These are phyloP conservation scores for Fusarium sp. DNA, from an alignment of 2,329 filamentous ascomycete genomes.

Conservation along the genomic window DNA sequence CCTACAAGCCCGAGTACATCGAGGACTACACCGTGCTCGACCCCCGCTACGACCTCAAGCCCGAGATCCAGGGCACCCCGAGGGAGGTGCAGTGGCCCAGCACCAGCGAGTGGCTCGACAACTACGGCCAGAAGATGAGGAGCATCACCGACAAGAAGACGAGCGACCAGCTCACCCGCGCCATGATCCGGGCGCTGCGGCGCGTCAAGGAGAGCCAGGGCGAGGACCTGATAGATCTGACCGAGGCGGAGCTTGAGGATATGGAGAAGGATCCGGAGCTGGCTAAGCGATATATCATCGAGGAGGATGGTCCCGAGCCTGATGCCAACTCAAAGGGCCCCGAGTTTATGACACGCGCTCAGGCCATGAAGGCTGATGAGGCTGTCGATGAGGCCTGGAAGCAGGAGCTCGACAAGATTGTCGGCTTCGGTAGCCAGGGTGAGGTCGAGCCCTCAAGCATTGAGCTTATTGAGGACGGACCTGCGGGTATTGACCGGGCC, in stretches of 20 bases:
- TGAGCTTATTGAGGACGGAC: constrained; percentile 52
- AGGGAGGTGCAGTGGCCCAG: constrained; percentile 69
- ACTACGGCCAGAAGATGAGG: constrained; percentile 64
- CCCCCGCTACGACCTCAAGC: constrained; percentile 80
- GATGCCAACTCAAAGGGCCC: constrained; percentile 41
- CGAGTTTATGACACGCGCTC: constrained; percentile 48
- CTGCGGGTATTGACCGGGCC: constrained; percentile 48
- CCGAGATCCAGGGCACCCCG: constrained; percentile 60
- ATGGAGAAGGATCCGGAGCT: constrained; percentile 55
- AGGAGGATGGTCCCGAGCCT: constrained; percentile 44
- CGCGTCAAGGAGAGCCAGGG: constrained; percentile 56
- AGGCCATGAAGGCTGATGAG: constrained; percentile 53
- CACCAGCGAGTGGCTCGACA: constrained; percentile 68
- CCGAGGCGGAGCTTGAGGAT: constrained; percentile 59
- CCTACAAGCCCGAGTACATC: constrained; percentile 78
- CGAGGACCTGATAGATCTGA: constrained; percentile 60
- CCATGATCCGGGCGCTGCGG: constrained; percentile 56
- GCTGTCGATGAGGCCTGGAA: constrained; percentile 51
- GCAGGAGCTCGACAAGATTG: constrained; percentile 52
- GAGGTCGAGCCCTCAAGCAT: constrained; percentile 49
- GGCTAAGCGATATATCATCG: constrained; percentile 52
- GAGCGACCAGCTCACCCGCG: constrained; percentile 55
- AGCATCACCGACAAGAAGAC: constrained; percentile 57
- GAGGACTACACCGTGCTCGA: constrained; percentile 85
- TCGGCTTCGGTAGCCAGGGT: constrained; percentile 44